These are phyloP conservation scores for Knoxia roxburghii DNA, from an alignment of 257 asterid species.

Conservation along the genomic window DNA sequence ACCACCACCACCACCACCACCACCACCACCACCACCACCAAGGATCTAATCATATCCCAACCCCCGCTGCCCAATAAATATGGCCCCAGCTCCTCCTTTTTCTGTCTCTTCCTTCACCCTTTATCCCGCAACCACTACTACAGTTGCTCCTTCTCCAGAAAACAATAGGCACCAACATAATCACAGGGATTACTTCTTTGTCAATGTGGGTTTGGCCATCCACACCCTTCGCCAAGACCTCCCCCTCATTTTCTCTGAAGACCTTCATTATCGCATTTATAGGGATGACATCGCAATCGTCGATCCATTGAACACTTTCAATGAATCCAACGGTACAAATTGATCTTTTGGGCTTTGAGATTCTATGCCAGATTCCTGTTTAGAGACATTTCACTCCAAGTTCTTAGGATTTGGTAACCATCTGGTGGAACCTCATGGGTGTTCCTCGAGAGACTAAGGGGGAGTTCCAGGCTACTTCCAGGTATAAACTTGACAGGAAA, in stretches of 20 bases:
- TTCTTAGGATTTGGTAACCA: constrained; percentile 79
- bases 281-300: constrained; percentile 82
- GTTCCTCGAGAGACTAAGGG: constrained; percentile 85
- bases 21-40: no score
- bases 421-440: constrained; percentile 73
- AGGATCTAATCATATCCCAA: no score
- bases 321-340: constrained; percentile 71
- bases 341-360: constrained; percentile 84
- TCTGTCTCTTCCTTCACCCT: constrained; percentile 20
- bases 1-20: no score
- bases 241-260: constrained; percentile 64
- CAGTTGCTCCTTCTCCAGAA: constrained; percentile 16
- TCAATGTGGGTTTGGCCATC: constrained; percentile 80
- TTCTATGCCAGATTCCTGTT: constrained; percentile 78
- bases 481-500: constrained; percentile 69
- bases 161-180: constrained; percentile 39
- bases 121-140: constrained; percentile 27
- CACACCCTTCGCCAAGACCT: constrained; percentile 87
- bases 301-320: constrained; percentile 75
- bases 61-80: not conserved
- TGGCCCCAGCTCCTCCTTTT: constrained; percentile 6
- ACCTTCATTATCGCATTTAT: constrained; percentile 79
- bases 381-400: constrained; percentile 67
- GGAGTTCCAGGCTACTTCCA: constrained; percentile 70
- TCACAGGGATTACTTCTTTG: constrained; percentile 53